Evolutionary conservation across 371 early-diverging fungal genomes (phyloP).

Genomic region (Basidiobolus meristosporus): DNA sequence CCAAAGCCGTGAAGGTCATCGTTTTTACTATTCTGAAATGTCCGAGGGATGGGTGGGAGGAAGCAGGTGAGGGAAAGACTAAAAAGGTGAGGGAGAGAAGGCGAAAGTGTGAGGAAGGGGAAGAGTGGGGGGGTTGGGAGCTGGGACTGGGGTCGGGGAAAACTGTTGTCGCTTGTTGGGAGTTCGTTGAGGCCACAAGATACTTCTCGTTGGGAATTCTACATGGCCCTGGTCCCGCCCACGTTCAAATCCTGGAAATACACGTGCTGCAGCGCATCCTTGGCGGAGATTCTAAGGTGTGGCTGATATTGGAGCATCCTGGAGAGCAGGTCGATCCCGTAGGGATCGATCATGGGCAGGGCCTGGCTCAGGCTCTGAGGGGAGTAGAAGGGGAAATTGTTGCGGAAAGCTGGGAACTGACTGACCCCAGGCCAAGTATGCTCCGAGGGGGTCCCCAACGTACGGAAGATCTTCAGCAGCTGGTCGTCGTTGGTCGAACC

Average conservation of each 20-base stretch:
- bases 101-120: no score
- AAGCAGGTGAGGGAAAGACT: no score
- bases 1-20: no score
- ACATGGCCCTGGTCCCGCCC: no score
- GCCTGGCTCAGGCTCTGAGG: conserved; percentile 35
- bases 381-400: conserved; percentile 49
- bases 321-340: not conserved
- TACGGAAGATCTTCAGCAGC: conserved; percentile 66
- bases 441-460: conserved; percentile 77
- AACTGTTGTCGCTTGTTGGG: no score
- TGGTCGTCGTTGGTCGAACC: conserved; percentile 88
- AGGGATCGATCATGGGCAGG: conserved; percentile 38
- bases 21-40: no score
- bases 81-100: no score
- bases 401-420: conserved; percentile 76
- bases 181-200: no score
- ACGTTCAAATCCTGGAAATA: conserved; percentile 5
- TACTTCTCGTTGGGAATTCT: no score
- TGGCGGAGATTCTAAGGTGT: conserved; percentile 61
- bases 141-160: no score
- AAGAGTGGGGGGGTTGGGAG: no score
- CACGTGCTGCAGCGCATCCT: conserved; percentile 17
- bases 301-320: conserved; percentile 69
- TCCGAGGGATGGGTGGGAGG: no score
- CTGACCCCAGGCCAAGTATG: conserved; percentile 74